Conservation (phyloP, 768 basidiomycete genomes). For the Ramaria rubella region DNA sequence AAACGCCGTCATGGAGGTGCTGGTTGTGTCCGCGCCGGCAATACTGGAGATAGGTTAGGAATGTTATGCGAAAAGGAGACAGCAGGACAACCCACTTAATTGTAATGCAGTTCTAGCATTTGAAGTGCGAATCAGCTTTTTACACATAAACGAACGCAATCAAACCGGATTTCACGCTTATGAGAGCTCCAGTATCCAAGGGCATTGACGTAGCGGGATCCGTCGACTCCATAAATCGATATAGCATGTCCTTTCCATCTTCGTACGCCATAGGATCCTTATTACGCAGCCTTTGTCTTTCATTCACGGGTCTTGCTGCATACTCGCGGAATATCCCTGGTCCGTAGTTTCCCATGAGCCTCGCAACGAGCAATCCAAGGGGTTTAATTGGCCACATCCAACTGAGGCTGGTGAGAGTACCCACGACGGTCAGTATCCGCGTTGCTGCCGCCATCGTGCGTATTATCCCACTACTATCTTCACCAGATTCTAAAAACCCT, state of each 20-base stretch:
- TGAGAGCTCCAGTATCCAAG: neutral
- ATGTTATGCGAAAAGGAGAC: neutral
- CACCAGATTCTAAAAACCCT: too few species aligned
- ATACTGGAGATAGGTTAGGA: too few species aligned
- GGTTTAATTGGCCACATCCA: neutral
- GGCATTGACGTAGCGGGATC: neutral
- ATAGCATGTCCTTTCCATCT: constrained; percentile 7
- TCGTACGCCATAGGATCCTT: constrained; percentile 3
- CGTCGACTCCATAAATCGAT: constrained; percentile 6
- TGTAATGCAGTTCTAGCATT: neutral
- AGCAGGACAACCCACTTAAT: neutral
- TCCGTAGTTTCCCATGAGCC: neutral
- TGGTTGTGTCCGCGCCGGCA: constrained; percentile 10
- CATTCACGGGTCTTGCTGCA: neutral
- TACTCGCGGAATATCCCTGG: neutral
- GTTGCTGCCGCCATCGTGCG: too few species aligned
- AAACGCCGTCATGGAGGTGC: neutral
- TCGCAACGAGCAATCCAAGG: neutral
- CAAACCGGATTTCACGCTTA: too few species aligned
- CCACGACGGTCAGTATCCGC: too few species aligned
- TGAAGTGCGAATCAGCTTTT: too few species aligned
- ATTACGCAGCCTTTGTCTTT: neutral
- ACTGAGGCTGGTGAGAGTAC: neutral
- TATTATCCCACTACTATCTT: too few species aligned
- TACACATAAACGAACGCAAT: too few species aligned